phyloP scores from a whole-genome alignment of 2,329 filamentous ascomycete genomes.

The Penicillium sp. region DNA sequence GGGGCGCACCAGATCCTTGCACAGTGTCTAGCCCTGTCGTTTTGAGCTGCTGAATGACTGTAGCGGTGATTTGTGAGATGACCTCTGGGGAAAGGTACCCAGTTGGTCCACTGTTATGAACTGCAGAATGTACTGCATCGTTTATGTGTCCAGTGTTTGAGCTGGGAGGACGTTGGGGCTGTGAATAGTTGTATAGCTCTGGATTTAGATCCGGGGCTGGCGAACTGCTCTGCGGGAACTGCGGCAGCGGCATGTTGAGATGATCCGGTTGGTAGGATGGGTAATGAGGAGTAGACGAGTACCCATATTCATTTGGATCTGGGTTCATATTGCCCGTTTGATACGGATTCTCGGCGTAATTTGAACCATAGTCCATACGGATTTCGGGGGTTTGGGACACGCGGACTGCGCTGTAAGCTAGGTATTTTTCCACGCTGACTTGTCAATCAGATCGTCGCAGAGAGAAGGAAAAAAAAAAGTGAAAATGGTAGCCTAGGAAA shows the following conservation, averaged over 20 bases:
- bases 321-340: slow-evolving; percentile 27
- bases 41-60: slow-evolving; percentile 59
- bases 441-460: background rate
- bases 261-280: slow-evolving; percentile 34
- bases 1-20: slow-evolving; percentile 29
- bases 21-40: slow-evolving; percentile 42
- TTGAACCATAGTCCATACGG: slow-evolving; percentile 46
- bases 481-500: background rate
- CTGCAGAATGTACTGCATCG: slow-evolving; percentile 58
- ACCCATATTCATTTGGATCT: slow-evolving; percentile 25
- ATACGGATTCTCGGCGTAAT: slow-evolving; percentile 34
- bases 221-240: slow-evolving; percentile 25
- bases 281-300: slow-evolving; percentile 33
- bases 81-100: slow-evolving; percentile 59
- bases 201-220: slow-evolving; percentile 18
- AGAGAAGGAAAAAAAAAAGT: too few species aligned
- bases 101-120: slow-evolving; percentile 51
- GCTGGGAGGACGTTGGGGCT: slow-evolving; percentile 19
- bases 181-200: slow-evolving; percentile 6
- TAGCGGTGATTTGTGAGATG: slow-evolving; percentile 60
- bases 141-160: slow-evolving; percentile 47
- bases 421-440: background rate
- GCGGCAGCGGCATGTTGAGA: slow-evolving; percentile 39
- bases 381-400: background rate
- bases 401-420: background rate